These are phyloP conservation scores for Alternaria triticina DNA, from an alignment of 2,329 filamentous ascomycete species.

Conservation along the genomic window DNA sequence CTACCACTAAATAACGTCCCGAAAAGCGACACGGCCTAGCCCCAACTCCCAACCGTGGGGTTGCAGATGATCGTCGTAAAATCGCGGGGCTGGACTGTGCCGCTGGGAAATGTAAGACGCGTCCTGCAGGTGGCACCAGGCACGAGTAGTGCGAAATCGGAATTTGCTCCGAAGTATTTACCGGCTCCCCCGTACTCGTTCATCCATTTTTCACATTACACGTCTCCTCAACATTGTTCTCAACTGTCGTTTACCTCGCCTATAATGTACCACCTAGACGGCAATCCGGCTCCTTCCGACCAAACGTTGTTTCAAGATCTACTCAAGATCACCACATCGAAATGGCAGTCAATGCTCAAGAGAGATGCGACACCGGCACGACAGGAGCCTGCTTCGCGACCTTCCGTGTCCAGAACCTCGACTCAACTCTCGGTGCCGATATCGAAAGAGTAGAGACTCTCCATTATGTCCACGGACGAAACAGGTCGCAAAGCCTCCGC, in stretches of 20 bases:
- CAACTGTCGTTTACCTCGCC: not conserved
- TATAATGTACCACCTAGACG: constrained; percentile 36
- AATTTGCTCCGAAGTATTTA: constrained; percentile 12
- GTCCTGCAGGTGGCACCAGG: not conserved
- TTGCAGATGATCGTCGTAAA: constrained; percentile 8
- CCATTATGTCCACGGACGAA: not conserved
- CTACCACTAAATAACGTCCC: not conserved
- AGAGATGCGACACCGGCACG: constrained; percentile 8
- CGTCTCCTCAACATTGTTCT: not conserved
- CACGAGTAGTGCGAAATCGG: constrained; percentile 10
- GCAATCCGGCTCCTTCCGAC: constrained; percentile 23
- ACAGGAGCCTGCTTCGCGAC: constrained; percentile 19
- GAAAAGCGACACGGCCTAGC: not conserved
- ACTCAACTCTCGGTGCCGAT: constrained; percentile 47
- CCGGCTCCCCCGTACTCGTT: constrained; percentile 1
- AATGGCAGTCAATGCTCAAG: constrained; percentile 26
- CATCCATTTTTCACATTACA: not conserved
- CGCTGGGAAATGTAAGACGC: not conserved
- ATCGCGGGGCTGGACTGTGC: constrained; percentile 11
- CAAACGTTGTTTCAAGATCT: constrained; percentile 30
- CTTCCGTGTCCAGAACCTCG: constrained; percentile 43
- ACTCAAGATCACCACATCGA: constrained; percentile 26
- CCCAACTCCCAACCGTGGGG: constrained; percentile 1
- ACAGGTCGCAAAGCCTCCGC: not conserved
- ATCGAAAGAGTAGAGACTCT: constrained; percentile 30